Base-by-base conservation (phyloP, 2,329 filamentous ascomycete genomes). In the Tricladium varicosporioides region DNA sequence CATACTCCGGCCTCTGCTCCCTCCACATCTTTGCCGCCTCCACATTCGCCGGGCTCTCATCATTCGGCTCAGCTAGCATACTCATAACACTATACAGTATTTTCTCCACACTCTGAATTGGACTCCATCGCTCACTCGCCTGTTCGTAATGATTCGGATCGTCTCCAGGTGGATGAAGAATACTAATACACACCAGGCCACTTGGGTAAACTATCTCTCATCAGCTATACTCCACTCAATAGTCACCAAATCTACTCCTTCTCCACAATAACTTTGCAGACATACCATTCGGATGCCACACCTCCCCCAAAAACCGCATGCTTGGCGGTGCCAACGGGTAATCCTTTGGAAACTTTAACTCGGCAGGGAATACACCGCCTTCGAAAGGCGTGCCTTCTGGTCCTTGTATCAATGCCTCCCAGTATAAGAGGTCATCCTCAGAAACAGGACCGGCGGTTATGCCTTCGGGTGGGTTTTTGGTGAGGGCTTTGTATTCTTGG, bases 131-230 rank as follows among this genome's bases (percentile, higher is more conserved):
- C 78, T 97, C 94, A 1, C 89, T 92, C 7, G 94, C 93, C 67
- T 93, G 90, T 75, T 97, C 93, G 81, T 97, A 97, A 78, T 96
- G 92, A 77, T 97, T 97, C 54, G 94, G 94, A 74, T 97, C 93
- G 76, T 97, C 93, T 68, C 94, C 93, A 2, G 93, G 93, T 2
- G 93, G 88, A 74, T 97, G 93, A 1, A 97, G 86, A 76, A 97
- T 97, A n/a, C 91, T 96, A 70, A 97, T 97, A 78, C 93, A 97
- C 67, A 97, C 94, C 15, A 93, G 83, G 62, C 93, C 93, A 71
- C 88, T 93, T 14, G 88, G 83, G 72, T 97, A 97, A 52, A 97
- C 92, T 96, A 63, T 43, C 5, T 42, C 1, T 15, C 27, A 48
- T 51, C 47, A 36, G n/a, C n/a, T n/a, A n/a, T n/a, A n/a, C n/a